Base-by-base conservation (phyloP, 352 stramenopile species). In the Globisporangium paroecandrum region DNA sequence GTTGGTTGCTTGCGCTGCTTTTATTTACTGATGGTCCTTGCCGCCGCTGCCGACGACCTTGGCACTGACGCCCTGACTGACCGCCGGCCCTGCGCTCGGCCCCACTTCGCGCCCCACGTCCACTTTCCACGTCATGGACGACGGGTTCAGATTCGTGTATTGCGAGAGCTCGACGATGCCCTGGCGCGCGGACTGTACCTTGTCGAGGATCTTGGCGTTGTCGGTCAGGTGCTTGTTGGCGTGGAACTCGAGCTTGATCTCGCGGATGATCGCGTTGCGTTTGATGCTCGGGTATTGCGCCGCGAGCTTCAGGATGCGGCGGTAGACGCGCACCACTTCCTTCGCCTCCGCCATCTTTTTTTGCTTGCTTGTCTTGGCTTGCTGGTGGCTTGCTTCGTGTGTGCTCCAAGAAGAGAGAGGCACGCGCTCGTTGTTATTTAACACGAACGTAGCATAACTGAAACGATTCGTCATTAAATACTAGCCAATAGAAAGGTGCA, bases 191-290 rank as follows among this genome's bases (percentile, higher is more conserved):
- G 87, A 77, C 64, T 74, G 75, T 59, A 97, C 54, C 66, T 94
- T 91, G 62, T 90, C 68, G 58, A 79, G 70, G 56, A 96, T 89
- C 59, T 77, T 72, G 51, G 73, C 73, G 34, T 77, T 65, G 65
- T 91, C 83, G 38, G 82, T 85, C 41, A 93, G 68, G 47, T 67
- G 34, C 74, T 93, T 89, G 74, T 83, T 89, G 34, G 86, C 81
- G 69, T 93, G 87, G 77, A 94, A 94, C 72, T 95, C 83, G 49
- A 79, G 73, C 74, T 93, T 92, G 73, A 95, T 93, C 71, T 97
- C 89, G 38, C 75, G 71, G 58, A 94, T 76, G 65, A 96, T 89
- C 15, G 85, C 82, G 49, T 90, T 77, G 58, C 85, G 83, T 81
- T 95, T 95, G 68, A 95, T 64, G 79, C 87, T 95, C 68, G 87